A percentile compares a stretch with the other conserved stretches of the same genome.
Conservation (phyloP, 2,329 filamentous ascomycete species). For the Helicocarpus griseus region DNA sequence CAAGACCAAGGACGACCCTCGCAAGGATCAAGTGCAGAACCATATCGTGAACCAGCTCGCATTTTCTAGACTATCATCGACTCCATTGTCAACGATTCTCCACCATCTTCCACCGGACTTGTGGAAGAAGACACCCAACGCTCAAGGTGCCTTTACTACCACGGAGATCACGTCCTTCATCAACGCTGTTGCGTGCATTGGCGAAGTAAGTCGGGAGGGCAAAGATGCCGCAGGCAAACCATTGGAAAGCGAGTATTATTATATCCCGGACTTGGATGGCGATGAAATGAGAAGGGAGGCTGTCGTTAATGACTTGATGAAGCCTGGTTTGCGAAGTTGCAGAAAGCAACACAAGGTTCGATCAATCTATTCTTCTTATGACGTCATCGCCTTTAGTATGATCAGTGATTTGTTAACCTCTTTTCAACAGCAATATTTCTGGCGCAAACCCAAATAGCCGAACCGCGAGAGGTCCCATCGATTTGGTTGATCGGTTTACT, state of each 20-base stretch:
- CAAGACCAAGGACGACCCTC: slow-evolving; percentile 14
- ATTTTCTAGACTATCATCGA: slow-evolving; percentile 84
- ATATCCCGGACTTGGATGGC: slow-evolving; percentile 75
- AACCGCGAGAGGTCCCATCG: not conserved
- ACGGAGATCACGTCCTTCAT: slow-evolving; percentile 61
- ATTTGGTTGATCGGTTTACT: not conserved
- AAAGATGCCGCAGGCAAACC: slow-evolving; percentile 93
- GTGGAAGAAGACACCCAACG: slow-evolving; percentile 41
- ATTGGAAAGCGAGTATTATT: slow-evolving; percentile 95
- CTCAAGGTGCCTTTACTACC: slow-evolving; percentile 43
- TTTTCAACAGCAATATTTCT: slow-evolving; percentile 56
- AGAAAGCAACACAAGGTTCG: slow-evolving; percentile 95
- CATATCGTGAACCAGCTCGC: slow-evolving; percentile 93
- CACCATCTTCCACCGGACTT: slow-evolving; percentile 64
- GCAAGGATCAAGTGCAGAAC: slow-evolving; percentile 44
- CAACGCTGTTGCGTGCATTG: slow-evolving; percentile 66
- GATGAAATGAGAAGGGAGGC: slow-evolving; percentile 70
- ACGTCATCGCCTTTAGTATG: too few relatives aligned
- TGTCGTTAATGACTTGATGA: slow-evolving; percentile 75
- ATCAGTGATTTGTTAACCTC: slow-evolving; percentile 17
- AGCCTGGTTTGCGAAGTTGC: slow-evolving; percentile 80
- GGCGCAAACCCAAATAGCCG: slow-evolving; percentile 49
- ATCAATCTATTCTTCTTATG: slow-evolving; percentile 12
- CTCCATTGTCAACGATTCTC: slow-evolving; percentile 80
- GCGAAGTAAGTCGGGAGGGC: slow-evolving; percentile 78